These are phyloP conservation scores for Botrytis pseudocinerea DNA, from an alignment of 2,329 filamentous ascomycete genomes.

Conservation along the genomic window DNA sequence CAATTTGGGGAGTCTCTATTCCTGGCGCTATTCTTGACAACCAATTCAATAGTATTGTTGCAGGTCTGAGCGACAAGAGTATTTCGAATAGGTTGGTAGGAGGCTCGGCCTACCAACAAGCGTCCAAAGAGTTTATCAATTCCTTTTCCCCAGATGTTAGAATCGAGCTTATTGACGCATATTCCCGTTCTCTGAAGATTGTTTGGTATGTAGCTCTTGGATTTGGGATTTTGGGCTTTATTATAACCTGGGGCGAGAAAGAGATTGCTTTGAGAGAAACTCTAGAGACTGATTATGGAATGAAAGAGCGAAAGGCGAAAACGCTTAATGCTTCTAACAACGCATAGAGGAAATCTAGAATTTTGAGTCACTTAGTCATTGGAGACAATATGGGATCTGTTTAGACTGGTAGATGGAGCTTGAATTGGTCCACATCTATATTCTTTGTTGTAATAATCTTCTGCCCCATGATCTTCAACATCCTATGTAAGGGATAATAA, in stretches of 20 bases:
- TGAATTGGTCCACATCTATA: no score
- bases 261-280: background rate
- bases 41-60: constrained; percentile 1
- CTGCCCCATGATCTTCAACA: no score
- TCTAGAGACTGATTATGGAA: constrained; percentile 4
- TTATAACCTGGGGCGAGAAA: background rate
- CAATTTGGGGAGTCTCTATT: background rate
- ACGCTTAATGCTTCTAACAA: no score
- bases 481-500: no score
- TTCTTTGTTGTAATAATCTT: no score
- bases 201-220: constrained; percentile 7
- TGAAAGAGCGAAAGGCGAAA: background rate
- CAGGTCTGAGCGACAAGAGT: background rate
- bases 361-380: no score
- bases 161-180: background rate
- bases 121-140: background rate
- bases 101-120: background rate
- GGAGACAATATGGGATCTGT: no score
- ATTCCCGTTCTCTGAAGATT: background rate
- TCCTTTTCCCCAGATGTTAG: background rate
- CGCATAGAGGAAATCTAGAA: no score
- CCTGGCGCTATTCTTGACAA: background rate
- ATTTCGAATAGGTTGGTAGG: background rate
- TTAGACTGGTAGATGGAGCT: no score
- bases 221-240: background rate